Conservation (phyloP, 2,329 filamentous ascomycete species). For the Penicillium sp. region DNA sequence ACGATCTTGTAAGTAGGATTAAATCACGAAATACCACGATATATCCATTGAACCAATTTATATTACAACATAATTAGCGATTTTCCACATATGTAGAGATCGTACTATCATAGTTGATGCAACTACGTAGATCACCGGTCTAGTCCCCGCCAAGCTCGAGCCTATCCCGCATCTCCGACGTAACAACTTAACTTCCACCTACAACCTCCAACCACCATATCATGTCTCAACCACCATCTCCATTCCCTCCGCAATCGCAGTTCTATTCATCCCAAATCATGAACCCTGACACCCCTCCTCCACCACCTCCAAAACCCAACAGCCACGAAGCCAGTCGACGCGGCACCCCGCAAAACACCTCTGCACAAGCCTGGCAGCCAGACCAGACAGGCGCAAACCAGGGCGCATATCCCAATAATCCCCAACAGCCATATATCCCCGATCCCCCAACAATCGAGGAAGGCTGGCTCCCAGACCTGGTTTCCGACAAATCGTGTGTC, state of each 20-base stretch:
- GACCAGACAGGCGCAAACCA: slow-evolving; percentile 16
- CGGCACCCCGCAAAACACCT: slow-evolving; percentile 57
- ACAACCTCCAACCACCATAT: slow-evolving; percentile 10
- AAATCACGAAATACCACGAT: slow-evolving; percentile 4
- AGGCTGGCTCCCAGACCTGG: slow-evolving; percentile 70
- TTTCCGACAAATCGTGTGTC: slow-evolving; percentile 78
- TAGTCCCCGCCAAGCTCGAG: slow-evolving; percentile 18
- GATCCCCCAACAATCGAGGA: slow-evolving; percentile 53
- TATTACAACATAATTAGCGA: no score
- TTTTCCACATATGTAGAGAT: not conserved
- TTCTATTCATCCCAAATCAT: slow-evolving; percentile 32
- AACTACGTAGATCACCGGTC: not conserved
- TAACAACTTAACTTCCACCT: slow-evolving; percentile 7
- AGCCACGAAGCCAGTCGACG: slow-evolving; percentile 68
- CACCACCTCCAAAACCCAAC: slow-evolving; percentile 69
- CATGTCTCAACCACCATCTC: slow-evolving; percentile 30
- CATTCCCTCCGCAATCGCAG: slow-evolving; percentile 27
- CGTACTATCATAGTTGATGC: not conserved
- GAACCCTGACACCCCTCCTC: slow-evolving; percentile 60
- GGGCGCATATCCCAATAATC: slow-evolving; percentile 10
- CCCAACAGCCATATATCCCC: slow-evolving; percentile 20
- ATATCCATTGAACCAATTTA: not conserved
- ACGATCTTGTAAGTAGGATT: slow-evolving; percentile 3
- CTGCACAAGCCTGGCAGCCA: slow-evolving; percentile 27
- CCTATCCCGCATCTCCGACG: slow-evolving; percentile 2